Evolutionary conservation across 2,329 filamentous ascomycete species (phyloP).

Genomic region (Ceratocystis papillata): DNA sequence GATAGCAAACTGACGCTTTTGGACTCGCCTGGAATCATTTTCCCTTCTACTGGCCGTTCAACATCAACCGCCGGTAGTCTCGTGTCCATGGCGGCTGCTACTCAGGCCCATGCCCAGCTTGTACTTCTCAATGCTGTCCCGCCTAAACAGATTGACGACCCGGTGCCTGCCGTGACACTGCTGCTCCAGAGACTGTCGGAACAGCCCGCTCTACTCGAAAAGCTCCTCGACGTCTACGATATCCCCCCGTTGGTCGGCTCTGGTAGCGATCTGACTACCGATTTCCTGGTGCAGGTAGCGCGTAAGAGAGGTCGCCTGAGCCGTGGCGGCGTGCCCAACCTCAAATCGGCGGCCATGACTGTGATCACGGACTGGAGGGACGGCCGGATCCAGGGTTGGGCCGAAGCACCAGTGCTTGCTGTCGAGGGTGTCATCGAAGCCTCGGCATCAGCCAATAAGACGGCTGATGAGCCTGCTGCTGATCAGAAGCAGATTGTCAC

Average conservation of each 20-base stretch:
- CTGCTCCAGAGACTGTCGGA: constrained; percentile 70
- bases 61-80: constrained; percentile 34
- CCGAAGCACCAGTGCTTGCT: constrained; percentile 59
- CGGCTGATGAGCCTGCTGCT: constrained; percentile 39
- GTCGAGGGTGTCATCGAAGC: constrained; percentile 35
- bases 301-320: constrained; percentile 83
- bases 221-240: constrained; percentile 73
- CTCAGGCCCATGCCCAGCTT: constrained; percentile 70
- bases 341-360: constrained; percentile 76
- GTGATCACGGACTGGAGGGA: constrained; percentile 97
- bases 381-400: constrained; percentile 87
- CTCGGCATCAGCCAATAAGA: constrained; percentile 30
- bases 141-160: constrained; percentile 88
- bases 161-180: constrained; percentile 72
- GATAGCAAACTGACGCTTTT: constrained; percentile 89
- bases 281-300: constrained; percentile 91
- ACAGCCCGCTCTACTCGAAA: constrained; percentile 61
- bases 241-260: constrained; percentile 64
- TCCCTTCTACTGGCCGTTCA: constrained; percentile 53
- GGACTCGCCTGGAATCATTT: constrained; percentile 90
- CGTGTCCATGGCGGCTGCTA: constrained; percentile 47
- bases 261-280: constrained; percentile 67
- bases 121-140: constrained; percentile 85
- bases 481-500: constrained; percentile 81
- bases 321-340: constrained; percentile 79